A percentile compares a stretch with the other conserved stretches of the same genome.
phyloP scores from a whole-genome alignment of 345 rosid genomes.

The Clarkia xantiana region DNA sequence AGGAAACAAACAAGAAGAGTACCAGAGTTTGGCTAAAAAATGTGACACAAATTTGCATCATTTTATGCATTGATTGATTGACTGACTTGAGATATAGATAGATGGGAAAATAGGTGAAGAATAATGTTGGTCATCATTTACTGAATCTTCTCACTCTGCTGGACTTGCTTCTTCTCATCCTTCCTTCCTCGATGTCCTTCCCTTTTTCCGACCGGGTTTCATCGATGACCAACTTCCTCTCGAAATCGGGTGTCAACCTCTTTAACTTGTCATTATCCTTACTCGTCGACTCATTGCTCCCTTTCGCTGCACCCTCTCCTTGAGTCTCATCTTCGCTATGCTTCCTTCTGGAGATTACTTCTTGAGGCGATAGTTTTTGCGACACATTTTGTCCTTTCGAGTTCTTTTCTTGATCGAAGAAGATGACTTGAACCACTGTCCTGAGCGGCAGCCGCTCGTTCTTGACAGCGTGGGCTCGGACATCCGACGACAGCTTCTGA shows the following conservation, averaged over 20 bases:
- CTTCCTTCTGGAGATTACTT: conserved; percentile 15
- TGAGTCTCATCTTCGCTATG: conserved; percentile 17
- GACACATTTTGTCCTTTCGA: conserved; percentile 5
- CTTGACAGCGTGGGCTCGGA: conserved; percentile 84
- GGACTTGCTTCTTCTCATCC: conserved; percentile 13
- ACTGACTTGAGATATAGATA: no score
- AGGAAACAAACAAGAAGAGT: neutral
- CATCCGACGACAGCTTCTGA: conserved; percentile 75
- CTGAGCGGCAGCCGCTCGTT: conserved; percentile 86
- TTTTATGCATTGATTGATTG: no score
- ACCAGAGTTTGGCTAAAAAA: neutral
- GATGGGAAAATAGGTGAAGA: no score
- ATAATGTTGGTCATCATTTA: no score
- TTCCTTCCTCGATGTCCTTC: conserved; percentile 13
- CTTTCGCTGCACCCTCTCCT: conserved; percentile 10
- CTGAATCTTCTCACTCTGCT: no score
- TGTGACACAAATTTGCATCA: neutral
- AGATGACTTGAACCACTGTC: conserved; percentile 88
- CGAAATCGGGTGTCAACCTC: conserved; percentile 12
- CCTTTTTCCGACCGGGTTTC: conserved; percentile 16
- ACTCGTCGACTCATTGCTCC: conserved; percentile 12
- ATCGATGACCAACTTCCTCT: conserved; percentile 17
- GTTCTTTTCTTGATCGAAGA: conserved; percentile 69
- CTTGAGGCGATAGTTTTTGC: conserved; percentile 11
- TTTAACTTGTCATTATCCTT: conserved; percentile 12